A percentile compares a stretch with the other conserved stretches of the same genome.
These are phyloP conservation scores for Austroboletus eburneus DNA, from an alignment of 768 basidiomycete species.

Conservation along the genomic window DNA sequence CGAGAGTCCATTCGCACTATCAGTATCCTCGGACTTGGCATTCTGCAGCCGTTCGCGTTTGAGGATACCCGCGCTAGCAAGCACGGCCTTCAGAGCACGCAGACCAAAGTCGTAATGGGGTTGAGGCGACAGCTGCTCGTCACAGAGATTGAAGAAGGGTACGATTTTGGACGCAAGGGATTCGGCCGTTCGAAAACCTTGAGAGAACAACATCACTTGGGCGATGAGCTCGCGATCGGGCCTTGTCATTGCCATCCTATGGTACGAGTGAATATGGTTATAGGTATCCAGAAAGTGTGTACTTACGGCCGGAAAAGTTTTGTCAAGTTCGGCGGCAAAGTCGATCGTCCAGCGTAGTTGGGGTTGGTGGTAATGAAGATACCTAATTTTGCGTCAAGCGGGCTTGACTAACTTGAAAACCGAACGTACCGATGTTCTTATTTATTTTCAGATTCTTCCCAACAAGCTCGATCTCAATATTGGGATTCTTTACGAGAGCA, in stretches of 20 bases:
- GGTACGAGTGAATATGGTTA: conserved; percentile 8
- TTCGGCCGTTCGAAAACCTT: conserved; percentile 98
- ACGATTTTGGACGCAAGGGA: conserved; percentile 97
- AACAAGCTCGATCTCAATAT: conserved; percentile 90
- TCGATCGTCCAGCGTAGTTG: conserved; percentile 96
- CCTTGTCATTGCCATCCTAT: conserved; percentile 97
- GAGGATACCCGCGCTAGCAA: conserved; percentile 95
- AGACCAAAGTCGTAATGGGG: conserved; percentile 99
- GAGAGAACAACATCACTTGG: conserved; percentile 99
- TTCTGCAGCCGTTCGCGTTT: conserved; percentile 82
- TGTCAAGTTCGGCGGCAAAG: conserved; percentile 80
- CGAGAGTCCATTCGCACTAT: conserved; percentile 52
- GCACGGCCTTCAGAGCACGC: conserved; percentile 93
- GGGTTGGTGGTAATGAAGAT: conserved; percentile 99
- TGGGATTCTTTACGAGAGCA: conserved; percentile 76
- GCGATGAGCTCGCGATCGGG: conserved; percentile 98
- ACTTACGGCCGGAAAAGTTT: conserved; percentile 91
- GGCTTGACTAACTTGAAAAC: background rate
- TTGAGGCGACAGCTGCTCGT: conserved; percentile 94
- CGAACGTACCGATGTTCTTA: conserved; percentile 74
- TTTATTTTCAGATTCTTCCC: conserved; percentile 93
- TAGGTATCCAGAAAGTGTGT: background rate
- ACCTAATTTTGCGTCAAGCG: conserved; percentile 43
- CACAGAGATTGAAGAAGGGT: conserved; percentile 98
- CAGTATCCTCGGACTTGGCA: conserved; percentile 37